Evolutionary conservation across 805 yeast genomes (phyloP).

Genomic region (Pichia eremophila): DNA sequence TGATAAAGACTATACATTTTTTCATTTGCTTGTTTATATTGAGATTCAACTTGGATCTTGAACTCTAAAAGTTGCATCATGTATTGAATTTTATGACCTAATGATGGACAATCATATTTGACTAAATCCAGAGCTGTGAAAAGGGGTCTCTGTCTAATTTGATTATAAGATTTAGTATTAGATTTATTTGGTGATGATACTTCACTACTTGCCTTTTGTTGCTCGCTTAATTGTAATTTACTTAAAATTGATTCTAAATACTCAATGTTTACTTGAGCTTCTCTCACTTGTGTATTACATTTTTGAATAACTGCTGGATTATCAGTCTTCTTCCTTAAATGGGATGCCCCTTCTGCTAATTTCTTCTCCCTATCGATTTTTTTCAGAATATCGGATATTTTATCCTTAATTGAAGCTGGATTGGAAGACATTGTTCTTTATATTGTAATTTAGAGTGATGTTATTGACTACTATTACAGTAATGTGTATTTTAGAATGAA

Average conservation of each 20-base stretch:
- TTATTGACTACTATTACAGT: too few species aligned
- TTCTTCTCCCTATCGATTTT: constrained; percentile 86
- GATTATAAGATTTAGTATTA: constrained; percentile 1
- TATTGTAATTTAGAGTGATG: too few species aligned
- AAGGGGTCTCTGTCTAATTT: constrained; percentile 27
- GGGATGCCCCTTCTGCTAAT: constrained; percentile 79
- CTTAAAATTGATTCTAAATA: constrained; percentile 72
- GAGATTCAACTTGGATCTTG: constrained; percentile 87
- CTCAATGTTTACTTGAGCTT: constrained; percentile 84
- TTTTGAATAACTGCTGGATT: constrained; percentile 81
- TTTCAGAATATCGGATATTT: constrained; percentile 57
- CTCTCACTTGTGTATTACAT: constrained; percentile 84
- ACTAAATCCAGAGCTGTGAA: constrained; percentile 71
- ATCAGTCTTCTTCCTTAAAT: constrained; percentile 66
- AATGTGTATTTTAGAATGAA: too few species aligned
- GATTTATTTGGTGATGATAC: background rate
- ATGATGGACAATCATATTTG: constrained; percentile 87
- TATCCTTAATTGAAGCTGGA: constrained; percentile 16
- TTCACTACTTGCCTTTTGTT: background rate
- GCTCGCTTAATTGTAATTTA: constrained; percentile 35
- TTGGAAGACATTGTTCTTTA: constrained; percentile 15
- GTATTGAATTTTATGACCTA: constrained; percentile 89
- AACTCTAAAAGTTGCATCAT: constrained; percentile 94
- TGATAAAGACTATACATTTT: constrained; percentile 79
- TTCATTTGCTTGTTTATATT: constrained; percentile 86